Evolutionary conservation across 1,284 basidiomycete species (phyloP), one percentile per base, ranked within the genome.

Genomic region (Meira nashicola): DNA sequence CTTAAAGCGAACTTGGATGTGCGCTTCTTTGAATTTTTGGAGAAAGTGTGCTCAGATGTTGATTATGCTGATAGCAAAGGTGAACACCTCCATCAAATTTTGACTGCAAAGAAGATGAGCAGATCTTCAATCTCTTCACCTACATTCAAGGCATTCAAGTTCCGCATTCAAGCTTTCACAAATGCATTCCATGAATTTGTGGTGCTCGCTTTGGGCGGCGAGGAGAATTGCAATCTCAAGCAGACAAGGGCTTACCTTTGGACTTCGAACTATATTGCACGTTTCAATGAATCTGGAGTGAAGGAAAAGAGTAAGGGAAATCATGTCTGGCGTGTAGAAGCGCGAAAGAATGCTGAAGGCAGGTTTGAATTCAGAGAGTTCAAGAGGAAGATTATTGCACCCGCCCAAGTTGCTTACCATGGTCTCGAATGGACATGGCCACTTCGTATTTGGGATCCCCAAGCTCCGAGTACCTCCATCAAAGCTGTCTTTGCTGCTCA

Each of bases 261-360:
- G 95, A 81, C 88, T 83, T 83, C 84, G 67, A 88, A 89, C 23
- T 89, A 89, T 75, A 98, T 99, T 75, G 89, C 93, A 48, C 89
- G 95, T 28, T 98, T 94, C 84, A 98, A 98, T 79, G 92, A 97
- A 74, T 95, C 98, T 79, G 95, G 76, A 51, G 25, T 41, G 2
- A 99, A 99, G 81, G 90, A 93, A 38, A 99, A 99, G 81, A 94
- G 92, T 55, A 97, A 97, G 82, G 95, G 95, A 55, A 98, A 98
- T 80, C 94, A 98, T 77, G 95, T 98, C 67, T 99, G 95, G 95
- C 94, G 93, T 76, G 89, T 98, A 53, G 92, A 97, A 71, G 95
- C 92, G 17, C 91, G 88, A 80, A 96, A 92, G 75, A 67, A 66
- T 67, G 37, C 21, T 15, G 39, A 28, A 21, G 17, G 43, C 33